These are phyloP conservation scores for Hypoxylon sp. DNA, from an alignment of 2,329 filamentous ascomycete species.

Conservation along the genomic window DNA sequence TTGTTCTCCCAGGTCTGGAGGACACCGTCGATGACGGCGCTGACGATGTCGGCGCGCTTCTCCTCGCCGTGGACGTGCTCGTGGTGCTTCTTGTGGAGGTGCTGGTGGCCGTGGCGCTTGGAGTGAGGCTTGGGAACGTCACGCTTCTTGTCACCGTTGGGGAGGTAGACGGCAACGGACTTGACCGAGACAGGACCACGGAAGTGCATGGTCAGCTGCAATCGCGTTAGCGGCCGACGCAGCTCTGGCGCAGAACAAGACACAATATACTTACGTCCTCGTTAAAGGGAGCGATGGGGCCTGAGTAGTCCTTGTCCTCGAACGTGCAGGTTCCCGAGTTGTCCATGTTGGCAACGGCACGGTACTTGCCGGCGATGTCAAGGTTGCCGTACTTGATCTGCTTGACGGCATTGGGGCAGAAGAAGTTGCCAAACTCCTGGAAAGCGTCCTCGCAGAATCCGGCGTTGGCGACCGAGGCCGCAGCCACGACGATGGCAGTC, in stretches of 20 bases:
- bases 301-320: slow-evolving; percentile 61
- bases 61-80: slow-evolving; percentile 53
- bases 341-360: slow-evolving; percentile 69
- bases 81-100: slow-evolving; percentile 56
- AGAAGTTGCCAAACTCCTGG: slow-evolving; percentile 41
- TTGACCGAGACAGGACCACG: slow-evolving; percentile 73
- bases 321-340: slow-evolving; percentile 62
- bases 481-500: slow-evolving; percentile 38
- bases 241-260: not conserved
- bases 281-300: slow-evolving; percentile 71
- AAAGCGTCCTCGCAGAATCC: slow-evolving; percentile 38
- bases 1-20: slow-evolving; percentile 66
- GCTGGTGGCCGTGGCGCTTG: slow-evolving; percentile 58
- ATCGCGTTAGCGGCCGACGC: slow-evolving; percentile 20
- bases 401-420: slow-evolving; percentile 54
- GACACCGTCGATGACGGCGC: slow-evolving; percentile 65
- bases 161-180: slow-evolving; percentile 72
- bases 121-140: slow-evolving; percentile 43
- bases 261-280: slow-evolving; percentile 66
- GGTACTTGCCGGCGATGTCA: slow-evolving; percentile 67
- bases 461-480: slow-evolving; percentile 40
- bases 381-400: slow-evolving; percentile 74
- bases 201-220: slow-evolving; percentile 74
- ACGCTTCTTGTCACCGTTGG: slow-evolving; percentile 46
- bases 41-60: slow-evolving; percentile 61